These are phyloP conservation scores for Gastrolobium bilobum DNA, from an alignment of 306 rosid genomes.

Conservation along the genomic window DNA sequence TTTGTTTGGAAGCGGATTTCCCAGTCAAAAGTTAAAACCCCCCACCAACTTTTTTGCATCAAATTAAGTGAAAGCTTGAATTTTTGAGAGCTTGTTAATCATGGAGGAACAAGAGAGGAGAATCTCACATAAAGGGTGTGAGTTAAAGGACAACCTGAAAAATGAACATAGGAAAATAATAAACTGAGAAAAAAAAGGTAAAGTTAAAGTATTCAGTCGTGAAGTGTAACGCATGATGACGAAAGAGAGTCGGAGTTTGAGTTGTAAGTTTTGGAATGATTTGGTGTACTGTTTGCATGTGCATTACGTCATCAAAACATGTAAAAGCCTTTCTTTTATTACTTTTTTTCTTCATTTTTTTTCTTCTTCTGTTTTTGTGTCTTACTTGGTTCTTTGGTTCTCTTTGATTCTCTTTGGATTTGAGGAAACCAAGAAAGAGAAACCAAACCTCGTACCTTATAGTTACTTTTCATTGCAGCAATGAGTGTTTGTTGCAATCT, in stretches of 20 bases:
- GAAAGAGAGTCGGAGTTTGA: background rate
- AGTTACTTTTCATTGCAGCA: too few species aligned
- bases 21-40: background rate
- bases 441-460: too few species aligned
- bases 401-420: too few species aligned
- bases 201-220: background rate
- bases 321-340: background rate
- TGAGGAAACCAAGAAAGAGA: too few species aligned
- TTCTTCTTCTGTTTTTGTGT: too few species aligned
- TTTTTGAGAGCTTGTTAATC: constrained; percentile 10
- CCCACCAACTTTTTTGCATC: background rate
- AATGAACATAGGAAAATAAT: background rate
- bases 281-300: background rate
- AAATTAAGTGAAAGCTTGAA: constrained; percentile 12
- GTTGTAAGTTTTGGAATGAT: background rate
- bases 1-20: constrained; percentile 1
- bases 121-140: background rate
- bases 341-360: too few species aligned
- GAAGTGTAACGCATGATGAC: background rate
- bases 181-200: background rate
- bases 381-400: too few species aligned
- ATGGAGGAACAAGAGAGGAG: background rate
- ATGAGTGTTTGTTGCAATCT: too few species aligned
- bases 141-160: background rate
- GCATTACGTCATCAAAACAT: background rate